Base-by-base conservation (phyloP, 2,329 filamentous ascomycete genomes). In the Ophiostoma populinum region DNA sequence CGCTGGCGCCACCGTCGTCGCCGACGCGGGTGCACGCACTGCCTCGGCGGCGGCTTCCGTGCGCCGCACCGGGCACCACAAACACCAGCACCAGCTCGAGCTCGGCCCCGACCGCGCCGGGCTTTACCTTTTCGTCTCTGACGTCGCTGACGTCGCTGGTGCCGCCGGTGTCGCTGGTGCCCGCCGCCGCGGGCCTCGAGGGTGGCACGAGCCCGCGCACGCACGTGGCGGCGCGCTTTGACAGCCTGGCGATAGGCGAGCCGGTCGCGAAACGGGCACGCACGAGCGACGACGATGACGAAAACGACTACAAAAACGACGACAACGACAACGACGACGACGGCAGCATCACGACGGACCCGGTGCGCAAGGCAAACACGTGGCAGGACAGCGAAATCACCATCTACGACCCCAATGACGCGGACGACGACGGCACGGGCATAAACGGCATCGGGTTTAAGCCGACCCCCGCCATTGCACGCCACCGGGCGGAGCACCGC, bases 381-480 rank as follows among this genome's bases (percentile, higher is more conserved):
- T 78, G 73, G 73, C 70, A 71, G 45, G 70, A 75, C 43, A 66
- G 76, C 44, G 73, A 77, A 47, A 77, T 78, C 40, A 77, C 73
- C 2, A 60, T 75, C 19, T 73, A 76, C 49, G 67, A 75, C 44
- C 67, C 70, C 1, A 58, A 70, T 26, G 73, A 77, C 47, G 62
- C 67, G 42, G 72, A 78, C 42, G 73, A 78, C 46, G 73, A 78
- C 46, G 73, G 73, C 34, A 68, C 65, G 4, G 73, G 73, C 16
- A 70, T 78, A 46, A 76, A 78, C 48, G 73, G 73, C 5, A 70
- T 78, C 40, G 73, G 73, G 1, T 78, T 77, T 54, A 70, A 63
- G 45, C 72, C 73, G 2, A 75, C 70, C 0, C 60, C 71, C 6
- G 70, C 69, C 15, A 58, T 75, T 29, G 71, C 70, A 6, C 62